These are phyloP conservation scores for Lachancea meyersii DNA, from an alignment of 805 yeast species.

Conservation along the genomic window DNA sequence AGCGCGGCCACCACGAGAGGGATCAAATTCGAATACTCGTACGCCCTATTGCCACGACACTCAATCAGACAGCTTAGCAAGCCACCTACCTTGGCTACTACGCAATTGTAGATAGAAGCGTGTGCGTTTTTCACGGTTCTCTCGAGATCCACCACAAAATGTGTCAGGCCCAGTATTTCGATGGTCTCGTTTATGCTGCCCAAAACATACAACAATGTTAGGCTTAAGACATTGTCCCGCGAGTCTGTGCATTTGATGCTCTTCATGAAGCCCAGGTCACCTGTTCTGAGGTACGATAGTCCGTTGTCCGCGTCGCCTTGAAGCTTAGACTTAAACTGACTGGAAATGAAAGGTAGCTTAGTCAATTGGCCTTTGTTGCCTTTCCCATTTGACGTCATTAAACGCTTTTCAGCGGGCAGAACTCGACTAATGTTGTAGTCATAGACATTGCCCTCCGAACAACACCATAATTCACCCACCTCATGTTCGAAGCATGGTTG, in stretches of 20 bases:
- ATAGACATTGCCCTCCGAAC: slow-evolving; percentile 74
- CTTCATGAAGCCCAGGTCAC: slow-evolving; percentile 90
- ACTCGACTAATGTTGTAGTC: slow-evolving; percentile 47
- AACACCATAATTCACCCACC: slow-evolving; percentile 95
- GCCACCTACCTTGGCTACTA: slow-evolving; percentile 78
- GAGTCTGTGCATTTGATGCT: slow-evolving; percentile 46
- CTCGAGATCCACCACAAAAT: slow-evolving; percentile 83
- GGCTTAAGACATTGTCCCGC: slow-evolving; percentile 35
- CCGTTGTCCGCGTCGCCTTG: slow-evolving; percentile 55
- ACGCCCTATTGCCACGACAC: slow-evolving; percentile 41
- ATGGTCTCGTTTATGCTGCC: slow-evolving; percentile 83
- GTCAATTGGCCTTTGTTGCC: slow-evolving; percentile 33
- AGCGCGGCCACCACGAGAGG: slow-evolving; percentile 78
- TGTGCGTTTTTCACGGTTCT: slow-evolving; percentile 51
- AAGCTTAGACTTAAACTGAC: slow-evolving; percentile 59
- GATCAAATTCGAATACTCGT: slow-evolving; percentile 58
- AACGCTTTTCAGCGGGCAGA: neutral
- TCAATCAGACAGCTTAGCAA: slow-evolving; percentile 73
- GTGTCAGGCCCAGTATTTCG: slow-evolving; percentile 86
- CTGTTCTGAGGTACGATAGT: slow-evolving; percentile 72
- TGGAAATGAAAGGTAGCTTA: slow-evolving; percentile 45
- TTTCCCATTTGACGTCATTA: neutral
- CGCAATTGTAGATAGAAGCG: slow-evolving; percentile 40
- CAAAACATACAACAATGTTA: slow-evolving; percentile 77
- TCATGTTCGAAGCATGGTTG: slow-evolving; percentile 80